A percentile compares a stretch with the other conserved stretches of the same genome.
phyloP scores from a whole-genome alignment of 768 basidiomycete species.

The Psilocybe azurescens region DNA sequence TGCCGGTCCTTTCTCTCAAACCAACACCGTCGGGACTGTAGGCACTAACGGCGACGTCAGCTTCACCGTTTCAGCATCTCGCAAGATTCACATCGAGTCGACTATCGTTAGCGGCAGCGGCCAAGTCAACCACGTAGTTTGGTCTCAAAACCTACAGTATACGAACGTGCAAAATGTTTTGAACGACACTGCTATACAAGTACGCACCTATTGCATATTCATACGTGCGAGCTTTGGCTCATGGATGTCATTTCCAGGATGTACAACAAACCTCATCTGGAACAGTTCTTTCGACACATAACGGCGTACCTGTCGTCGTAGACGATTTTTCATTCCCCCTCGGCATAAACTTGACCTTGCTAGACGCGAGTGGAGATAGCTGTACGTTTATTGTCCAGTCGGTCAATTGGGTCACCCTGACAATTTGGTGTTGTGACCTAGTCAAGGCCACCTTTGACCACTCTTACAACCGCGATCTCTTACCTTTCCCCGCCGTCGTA shows the following conservation, averaged over 20 bases:
- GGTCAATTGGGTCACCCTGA: slow-evolving; percentile 8
- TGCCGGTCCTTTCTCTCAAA: slow-evolving; percentile 59
- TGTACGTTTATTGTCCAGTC: slow-evolving; percentile 35
- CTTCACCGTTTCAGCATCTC: slow-evolving; percentile 66
- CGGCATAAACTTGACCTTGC: slow-evolving; percentile 46
- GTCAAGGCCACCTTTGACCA: slow-evolving; percentile 66
- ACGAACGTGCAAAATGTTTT: slow-evolving; percentile 68
- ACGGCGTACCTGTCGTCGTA: slow-evolving; percentile 40
- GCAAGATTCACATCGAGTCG: slow-evolving; percentile 62
- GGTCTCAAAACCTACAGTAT: slow-evolving; percentile 65
- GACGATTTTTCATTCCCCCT: slow-evolving; percentile 54
- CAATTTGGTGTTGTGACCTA: slow-evolving; percentile 26
- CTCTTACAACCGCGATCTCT: slow-evolving; percentile 63
- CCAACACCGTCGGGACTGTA: slow-evolving; percentile 50
- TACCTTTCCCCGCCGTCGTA: slow-evolving; percentile 63
- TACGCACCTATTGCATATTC: slow-evolving; percentile 13
- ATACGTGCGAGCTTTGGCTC: not conserved
- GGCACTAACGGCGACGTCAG: slow-evolving; percentile 53
- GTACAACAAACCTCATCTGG: slow-evolving; percentile 47
- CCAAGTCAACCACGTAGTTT: slow-evolving; percentile 55
- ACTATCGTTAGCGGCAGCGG: slow-evolving; percentile 69
- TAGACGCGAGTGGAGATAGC: slow-evolving; percentile 36
- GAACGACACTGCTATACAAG: slow-evolving; percentile 48
- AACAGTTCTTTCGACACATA: slow-evolving; percentile 42
- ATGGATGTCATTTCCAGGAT: slow-evolving; percentile 31